phyloP scores from a whole-genome alignment of 1,284 basidiomycete genomes.

The Golubevia sp. region DNA sequence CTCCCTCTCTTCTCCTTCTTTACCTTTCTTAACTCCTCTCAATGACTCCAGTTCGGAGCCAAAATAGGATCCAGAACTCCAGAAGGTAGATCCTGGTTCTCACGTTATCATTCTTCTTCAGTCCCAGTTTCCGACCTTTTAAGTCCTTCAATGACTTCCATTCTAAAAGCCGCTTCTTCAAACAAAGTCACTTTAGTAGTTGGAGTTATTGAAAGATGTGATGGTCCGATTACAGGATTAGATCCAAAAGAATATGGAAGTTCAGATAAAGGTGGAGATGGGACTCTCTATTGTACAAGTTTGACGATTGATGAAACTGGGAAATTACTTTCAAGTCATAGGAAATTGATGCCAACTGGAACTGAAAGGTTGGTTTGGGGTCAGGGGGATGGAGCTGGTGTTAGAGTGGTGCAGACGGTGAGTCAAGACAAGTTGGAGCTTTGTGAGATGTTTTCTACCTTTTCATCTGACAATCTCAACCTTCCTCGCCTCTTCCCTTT shows the following conservation, averaged over 20 bases:
- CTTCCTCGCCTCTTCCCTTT: background rate
- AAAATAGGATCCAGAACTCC: conserved; percentile 26
- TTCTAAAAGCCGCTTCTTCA: conserved; percentile 18
- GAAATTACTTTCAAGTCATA: conserved; percentile 71
- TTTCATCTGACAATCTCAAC: background rate
- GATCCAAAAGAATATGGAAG: conserved; percentile 20
- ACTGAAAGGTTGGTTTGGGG: conserved; percentile 75
- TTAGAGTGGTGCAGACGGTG: conserved; percentile 61
- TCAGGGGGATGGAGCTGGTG: conserved; percentile 62
- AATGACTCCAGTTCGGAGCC: conserved; percentile 30
- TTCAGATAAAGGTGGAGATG: conserved; percentile 62
- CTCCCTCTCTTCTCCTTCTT: background rate
- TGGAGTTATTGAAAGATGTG: conserved; percentile 71
- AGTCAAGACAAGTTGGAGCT: conserved; percentile 55
- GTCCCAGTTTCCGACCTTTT: conserved; percentile 29
- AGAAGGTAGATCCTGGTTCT: conserved; percentile 31
- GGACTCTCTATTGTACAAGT: conserved; percentile 74
- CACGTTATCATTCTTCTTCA: conserved; percentile 19
- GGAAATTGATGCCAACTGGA: conserved; percentile 76
- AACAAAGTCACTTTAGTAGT: conserved; percentile 65
- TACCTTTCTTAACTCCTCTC: too few species aligned
- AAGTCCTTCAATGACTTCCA: conserved; percentile 20
- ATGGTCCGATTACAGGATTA: conserved; percentile 17
- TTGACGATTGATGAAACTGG: conserved; percentile 70
- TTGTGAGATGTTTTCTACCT: background rate